Base-by-base conservation (phyloP, 345 rosid species). In the Kandelia obovata region DNA sequence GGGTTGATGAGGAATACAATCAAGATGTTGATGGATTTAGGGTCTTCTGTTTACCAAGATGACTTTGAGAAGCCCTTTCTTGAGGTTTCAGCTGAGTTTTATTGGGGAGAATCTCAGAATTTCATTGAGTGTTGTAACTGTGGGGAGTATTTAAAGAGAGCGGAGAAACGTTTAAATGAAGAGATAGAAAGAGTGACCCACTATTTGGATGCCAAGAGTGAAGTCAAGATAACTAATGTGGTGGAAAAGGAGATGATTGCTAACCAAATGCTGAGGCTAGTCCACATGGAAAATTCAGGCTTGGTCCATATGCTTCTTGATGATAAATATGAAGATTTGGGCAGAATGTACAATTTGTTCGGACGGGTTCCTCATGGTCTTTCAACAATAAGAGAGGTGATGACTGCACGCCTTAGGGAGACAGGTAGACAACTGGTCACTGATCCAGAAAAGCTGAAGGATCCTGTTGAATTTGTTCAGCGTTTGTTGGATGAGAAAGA, bases 221-320 rank as follows among this genome's bases (percentile, higher is more conserved):
- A 95, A 74, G 84, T 75, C 62, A 95, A 86, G 89, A 95, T 95
- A 77, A 92, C 93, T 64, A 82, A 80, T 73, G 99, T 88, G 78
- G 99, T 95, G 79, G 99, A 95, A 85, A 92, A 78, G 81, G 97
- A 92, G 87, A 95, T 92, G 99, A 90, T 95, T 71, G 96, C 92
- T 57, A 95, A 86, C 80, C 99, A 95, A 92, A 91, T 95, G 99
- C 81, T 70, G 81, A 86, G 97, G 61, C 83, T 95, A 58, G 97
- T 95, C 63, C 99, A 95, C 79, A 92, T 95, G 99, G 99, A 95
- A 84, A 87, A 87, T 71, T 95, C 99, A 4, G 99, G 99, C 56
- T 71, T 92, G 77, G 96, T 95, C 58, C 83, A 92, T 79, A 89
- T 95, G 97, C 93, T 95, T 71, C 83, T 95, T 52, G 89, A 95